Evolutionary conservation across 169 alveolate genomes (phyloP).

Genomic region (Plasmodium ovale): DNA sequence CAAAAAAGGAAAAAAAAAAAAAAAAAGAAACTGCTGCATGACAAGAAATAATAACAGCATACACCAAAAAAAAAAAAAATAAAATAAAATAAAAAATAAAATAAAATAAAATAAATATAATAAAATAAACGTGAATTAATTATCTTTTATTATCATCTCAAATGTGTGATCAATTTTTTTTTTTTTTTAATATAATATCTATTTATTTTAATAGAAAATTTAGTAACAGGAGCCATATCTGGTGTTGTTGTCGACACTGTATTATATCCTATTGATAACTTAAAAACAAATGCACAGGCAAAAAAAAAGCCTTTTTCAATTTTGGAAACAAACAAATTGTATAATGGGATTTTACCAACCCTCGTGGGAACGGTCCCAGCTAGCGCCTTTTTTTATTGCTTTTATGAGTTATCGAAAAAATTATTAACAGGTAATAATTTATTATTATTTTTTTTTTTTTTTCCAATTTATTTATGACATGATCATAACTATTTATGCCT

Average conservation of each 20-base stretch:
- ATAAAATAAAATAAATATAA: too few relatives aligned
- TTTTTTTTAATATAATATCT: background rate
- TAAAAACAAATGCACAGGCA: constrained; percentile 85
- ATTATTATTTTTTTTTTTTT: too few relatives aligned
- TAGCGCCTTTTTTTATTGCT: constrained; percentile 84
- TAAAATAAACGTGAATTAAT: background rate
- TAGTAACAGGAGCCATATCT: constrained; percentile 87
- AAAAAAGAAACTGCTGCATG: too few relatives aligned
- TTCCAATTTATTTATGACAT: too few relatives aligned
- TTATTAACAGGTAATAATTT: constrained; percentile 50
- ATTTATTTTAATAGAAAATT: constrained; percentile 75
- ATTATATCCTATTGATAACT: constrained; percentile 85
- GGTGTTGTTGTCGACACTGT: constrained; percentile 84
- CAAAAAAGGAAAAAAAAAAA: too few relatives aligned
- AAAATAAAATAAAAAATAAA: too few relatives aligned
- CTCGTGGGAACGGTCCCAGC: constrained; percentile 85
- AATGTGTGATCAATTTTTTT: background rate
- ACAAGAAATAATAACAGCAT: too few relatives aligned
- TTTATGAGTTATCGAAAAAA: constrained; percentile 85
- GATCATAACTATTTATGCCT: too few relatives aligned
- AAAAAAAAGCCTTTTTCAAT: constrained; percentile 40
- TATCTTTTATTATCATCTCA: background rate
- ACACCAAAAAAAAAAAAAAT: background rate
- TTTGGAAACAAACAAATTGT: constrained; percentile 73
- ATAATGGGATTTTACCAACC: constrained; percentile 81